These are phyloP conservation scores for Tolypocladium paradoxum DNA, from an alignment of 2,329 filamentous ascomycete genomes.

Conservation along the genomic window DNA sequence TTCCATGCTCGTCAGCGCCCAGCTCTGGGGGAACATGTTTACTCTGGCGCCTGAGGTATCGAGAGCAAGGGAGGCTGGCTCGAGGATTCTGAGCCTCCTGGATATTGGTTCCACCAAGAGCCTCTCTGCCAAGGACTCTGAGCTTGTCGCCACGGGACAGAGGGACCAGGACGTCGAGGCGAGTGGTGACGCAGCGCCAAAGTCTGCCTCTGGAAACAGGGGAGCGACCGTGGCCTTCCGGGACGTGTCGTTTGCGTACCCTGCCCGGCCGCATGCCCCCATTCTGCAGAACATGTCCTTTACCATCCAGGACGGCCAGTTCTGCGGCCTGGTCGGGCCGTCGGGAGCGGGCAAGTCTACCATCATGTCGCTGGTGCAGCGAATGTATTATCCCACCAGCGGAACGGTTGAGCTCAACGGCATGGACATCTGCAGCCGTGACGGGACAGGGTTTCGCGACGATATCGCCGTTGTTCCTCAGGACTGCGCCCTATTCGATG, in stretches of 20 bases:
- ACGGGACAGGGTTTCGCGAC: slow-evolving; percentile 35
- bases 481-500: slow-evolving; percentile 47
- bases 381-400: slow-evolving; percentile 33
- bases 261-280: slow-evolving; percentile 45
- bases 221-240: slow-evolving; percentile 42
- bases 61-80: slow-evolving; percentile 50
- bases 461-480: slow-evolving; percentile 47
- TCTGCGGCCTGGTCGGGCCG: slow-evolving; percentile 53
- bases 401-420: slow-evolving; percentile 35
- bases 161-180: slow-evolving; percentile 28
- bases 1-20: slow-evolving; percentile 60
- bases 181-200: slow-evolving; percentile 15
- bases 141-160: slow-evolving; percentile 1
- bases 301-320: slow-evolving; percentile 46
- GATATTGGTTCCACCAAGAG: slow-evolving; percentile 27
- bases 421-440: slow-evolving; percentile 30
- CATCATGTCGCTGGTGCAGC: slow-evolving; percentile 44
- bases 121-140: slow-evolving; percentile 7
- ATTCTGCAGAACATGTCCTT: slow-evolving; percentile 48
- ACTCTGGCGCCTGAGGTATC: slow-evolving; percentile 66
- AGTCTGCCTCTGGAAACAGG: slow-evolving; percentile 11
- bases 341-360: slow-evolving; percentile 60
- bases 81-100: slow-evolving; percentile 43
- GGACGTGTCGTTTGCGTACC: slow-evolving; percentile 55
- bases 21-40: slow-evolving; percentile 66